Evolutionary conservation across 176 grass and related monocot genomes (phyloP), one percentile per base, ranked within the genome.

Genomic region (Bolboschoenus planiculmis): DNA sequence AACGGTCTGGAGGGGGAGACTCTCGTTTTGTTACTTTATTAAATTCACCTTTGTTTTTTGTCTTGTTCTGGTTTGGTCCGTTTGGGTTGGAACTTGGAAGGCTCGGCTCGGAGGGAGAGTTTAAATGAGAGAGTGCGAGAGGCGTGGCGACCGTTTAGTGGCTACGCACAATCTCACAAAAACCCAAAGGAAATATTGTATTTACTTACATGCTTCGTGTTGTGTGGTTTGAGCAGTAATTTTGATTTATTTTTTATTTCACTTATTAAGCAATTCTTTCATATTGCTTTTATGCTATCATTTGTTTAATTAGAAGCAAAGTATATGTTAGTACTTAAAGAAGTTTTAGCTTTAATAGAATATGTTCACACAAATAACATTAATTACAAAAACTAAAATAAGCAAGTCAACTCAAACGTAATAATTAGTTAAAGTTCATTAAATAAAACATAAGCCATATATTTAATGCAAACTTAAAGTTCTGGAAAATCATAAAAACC

Each of bases 1-100:
- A 86, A 86, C 85, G 85, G 78, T 86, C 85, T 74, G 82, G 29
- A 10, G 34, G 33, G 10, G 33, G 35, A 70, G 66, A 40, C 34
- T 44, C n/a, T 10, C 39, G n/a, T 73, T 64, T 64, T 47, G 39
- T 47, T 26, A 11, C 36, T 74, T 47, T 35, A 39, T 56, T 56
- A 37, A 79, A 23, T 56, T 79, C 36, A 24, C 10, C 20, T 77
- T 54, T 78, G 40, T 29, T 50, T 50, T 30, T 51, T 50, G 47
- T 5, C 0, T 31, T 29, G 43, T 18, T 37, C 20, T 37, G 46
- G 75, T 53, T 78, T 15, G 11, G 76, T 36, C 18, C 33, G 43
- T 79, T 56, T 79, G 51, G 76, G 37, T 57, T 79, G 76, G 76
- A 79, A n/a, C n/a, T n/a, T n/a, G n/a, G n/a, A n/a, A n/a, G n/a